These are phyloP conservation scores for Cordyceps pruinosa DNA, from an alignment of 2,329 filamentous ascomycete species.

Conservation along the genomic window DNA sequence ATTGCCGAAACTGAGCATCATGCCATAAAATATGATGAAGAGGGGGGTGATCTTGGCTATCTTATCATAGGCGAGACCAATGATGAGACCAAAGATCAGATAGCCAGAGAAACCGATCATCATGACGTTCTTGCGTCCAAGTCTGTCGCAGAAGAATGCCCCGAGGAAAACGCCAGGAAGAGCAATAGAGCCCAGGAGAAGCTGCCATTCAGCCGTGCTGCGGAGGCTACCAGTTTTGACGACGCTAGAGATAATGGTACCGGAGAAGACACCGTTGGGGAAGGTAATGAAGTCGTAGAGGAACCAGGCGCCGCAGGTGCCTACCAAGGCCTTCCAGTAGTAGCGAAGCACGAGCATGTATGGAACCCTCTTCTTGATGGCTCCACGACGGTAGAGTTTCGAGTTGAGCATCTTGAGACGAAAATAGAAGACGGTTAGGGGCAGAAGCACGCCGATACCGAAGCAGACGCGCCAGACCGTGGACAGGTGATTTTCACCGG, in stretches of 20 bases:
- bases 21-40: slow-evolving; percentile 45
- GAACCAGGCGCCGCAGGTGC: slow-evolving; percentile 50
- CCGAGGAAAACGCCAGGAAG: slow-evolving; percentile 45
- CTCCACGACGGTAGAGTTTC: slow-evolving; percentile 43
- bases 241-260: slow-evolving; percentile 34
- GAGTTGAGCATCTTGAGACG: slow-evolving; percentile 47
- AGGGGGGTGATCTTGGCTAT: slow-evolving; percentile 42
- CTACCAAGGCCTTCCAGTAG: slow-evolving; percentile 48
- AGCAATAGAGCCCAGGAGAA: slow-evolving; percentile 37
- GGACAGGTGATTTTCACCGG: slow-evolving; percentile 26
- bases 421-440: slow-evolving; percentile 49
- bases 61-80: slow-evolving; percentile 40
- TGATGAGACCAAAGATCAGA: slow-evolving; percentile 44
- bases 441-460: slow-evolving; percentile 41
- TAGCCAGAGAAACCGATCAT: slow-evolving; percentile 45
- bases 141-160: slow-evolving; percentile 37
- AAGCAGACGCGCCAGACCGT: slow-evolving; percentile 44
- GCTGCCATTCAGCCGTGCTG: slow-evolving; percentile 41
- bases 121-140: slow-evolving; percentile 44
- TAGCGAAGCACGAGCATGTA: slow-evolving; percentile 43
- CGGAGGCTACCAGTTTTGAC: slow-evolving; percentile 28
- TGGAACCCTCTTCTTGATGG: slow-evolving; percentile 45
- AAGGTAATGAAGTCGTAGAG: slow-evolving; percentile 44
- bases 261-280: slow-evolving; percentile 40
- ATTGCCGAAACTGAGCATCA: slow-evolving; percentile 43